A percentile compares a stretch with the other conserved stretches of the same genome.
Evolutionary conservation across 306 rosid species (phyloP).

Genomic region (Canavalia gladiata): DNA sequence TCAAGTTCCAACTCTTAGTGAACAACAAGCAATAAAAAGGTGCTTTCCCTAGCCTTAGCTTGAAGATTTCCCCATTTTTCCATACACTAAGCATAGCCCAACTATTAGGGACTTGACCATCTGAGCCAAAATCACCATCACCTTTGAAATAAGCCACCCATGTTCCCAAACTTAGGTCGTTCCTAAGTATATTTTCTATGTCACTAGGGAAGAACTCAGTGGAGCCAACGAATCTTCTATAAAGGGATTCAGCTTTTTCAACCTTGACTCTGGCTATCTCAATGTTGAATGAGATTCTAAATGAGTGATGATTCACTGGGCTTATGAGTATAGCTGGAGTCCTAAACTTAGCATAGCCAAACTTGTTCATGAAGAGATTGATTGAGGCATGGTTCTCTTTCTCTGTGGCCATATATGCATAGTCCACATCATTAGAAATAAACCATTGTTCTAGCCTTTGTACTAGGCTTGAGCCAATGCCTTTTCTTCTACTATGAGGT

Average conservation of each 20-base stretch:
- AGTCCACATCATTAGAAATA: constrained; percentile 66
- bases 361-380: constrained; percentile 61
- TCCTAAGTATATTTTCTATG: constrained; percentile 62
- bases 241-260: constrained; percentile 69
- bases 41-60: constrained; percentile 73
- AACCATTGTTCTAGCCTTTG: constrained; percentile 76
- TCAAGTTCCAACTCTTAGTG: constrained; percentile 63
- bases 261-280: constrained; percentile 57
- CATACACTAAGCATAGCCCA: constrained; percentile 89
- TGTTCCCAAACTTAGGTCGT: constrained; percentile 78
- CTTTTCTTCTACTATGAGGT: constrained; percentile 62
- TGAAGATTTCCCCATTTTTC: constrained; percentile 78
- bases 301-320: constrained; percentile 59
- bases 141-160: constrained; percentile 75
- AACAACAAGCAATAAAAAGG: constrained; percentile 67
- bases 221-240: constrained; percentile 67
- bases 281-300: constrained; percentile 56
- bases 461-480: constrained; percentile 69
- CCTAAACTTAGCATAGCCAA: constrained; percentile 68
- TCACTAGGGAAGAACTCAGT: constrained; percentile 77
- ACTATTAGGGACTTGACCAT: constrained; percentile 47
- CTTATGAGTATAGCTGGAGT: constrained; percentile 74
- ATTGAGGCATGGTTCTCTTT: constrained; percentile 78
- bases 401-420: constrained; percentile 78
- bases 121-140: constrained; percentile 39